A percentile compares a stretch with the other conserved stretches of the same genome.
phyloP scores from a whole-genome alignment of 352 stramenopile genomes.

The Albugo candida region DNA sequence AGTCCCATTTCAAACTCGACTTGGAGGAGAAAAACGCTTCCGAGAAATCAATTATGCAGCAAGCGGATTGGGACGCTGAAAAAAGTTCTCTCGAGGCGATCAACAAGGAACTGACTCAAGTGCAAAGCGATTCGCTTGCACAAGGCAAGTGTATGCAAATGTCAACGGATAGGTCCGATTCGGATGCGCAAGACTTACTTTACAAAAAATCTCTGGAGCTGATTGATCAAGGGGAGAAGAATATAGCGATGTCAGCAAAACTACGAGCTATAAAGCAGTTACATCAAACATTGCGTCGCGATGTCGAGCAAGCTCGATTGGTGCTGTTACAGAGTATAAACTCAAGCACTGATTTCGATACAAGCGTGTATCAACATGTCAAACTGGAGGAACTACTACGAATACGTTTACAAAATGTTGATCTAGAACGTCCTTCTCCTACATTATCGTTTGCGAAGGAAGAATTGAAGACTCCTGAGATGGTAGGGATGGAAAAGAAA shows the following conservation, averaged over 20 bases:
- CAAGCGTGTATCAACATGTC: constrained; percentile 44
- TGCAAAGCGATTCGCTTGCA: too few species aligned
- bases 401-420: constrained; percentile 34
- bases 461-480: not conserved
- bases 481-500: not conserved
- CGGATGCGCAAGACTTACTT: constrained; percentile 41
- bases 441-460: not conserved
- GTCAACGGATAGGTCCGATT: too few species aligned
- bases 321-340: constrained; percentile 32
- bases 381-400: constrained; percentile 48
- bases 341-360: constrained; percentile 21
- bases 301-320: constrained; percentile 28
- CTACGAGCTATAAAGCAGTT: constrained; percentile 24
- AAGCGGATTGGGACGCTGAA: too few species aligned
- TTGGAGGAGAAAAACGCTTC: too few species aligned
- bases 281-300: constrained; percentile 22
- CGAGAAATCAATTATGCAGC: too few species aligned
- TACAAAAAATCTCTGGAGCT: constrained; percentile 56
- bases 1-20: not conserved
- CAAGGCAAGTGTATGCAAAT: too few species aligned
- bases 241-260: constrained; percentile 21
- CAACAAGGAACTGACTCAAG: too few species aligned
- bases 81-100: too few species aligned
- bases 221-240: constrained; percentile 51
- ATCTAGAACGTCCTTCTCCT: constrained; percentile 16